Evolutionary conservation across 306 rosid genomes (phyloP).

Genomic region (Trifolium dubium): DNA sequence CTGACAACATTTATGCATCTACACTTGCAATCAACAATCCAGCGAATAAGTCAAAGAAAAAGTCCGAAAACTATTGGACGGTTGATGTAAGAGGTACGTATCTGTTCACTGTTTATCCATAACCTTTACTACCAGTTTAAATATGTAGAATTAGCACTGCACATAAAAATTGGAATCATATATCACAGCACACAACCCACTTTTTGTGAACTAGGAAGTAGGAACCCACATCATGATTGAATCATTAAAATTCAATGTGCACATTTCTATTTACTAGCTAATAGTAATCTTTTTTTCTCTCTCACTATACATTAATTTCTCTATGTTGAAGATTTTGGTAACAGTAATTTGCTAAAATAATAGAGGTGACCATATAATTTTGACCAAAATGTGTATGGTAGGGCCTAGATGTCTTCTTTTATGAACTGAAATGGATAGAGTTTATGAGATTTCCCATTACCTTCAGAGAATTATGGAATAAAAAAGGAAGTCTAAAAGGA

Average conservation of each 20-base stretch:
- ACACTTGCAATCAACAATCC: too few species aligned
- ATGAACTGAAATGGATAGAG: slow-evolving; percentile 42
- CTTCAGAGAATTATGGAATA: slow-evolving; percentile 30
- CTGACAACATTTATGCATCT: too few species aligned
- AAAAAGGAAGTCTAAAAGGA: slow-evolving; percentile 28
- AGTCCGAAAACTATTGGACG: too few species aligned
- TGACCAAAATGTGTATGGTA: slow-evolving; percentile 36
- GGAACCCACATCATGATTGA: slow-evolving; percentile 59
- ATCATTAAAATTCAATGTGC: slow-evolving; percentile 74
- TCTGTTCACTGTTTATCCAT: too few species aligned
- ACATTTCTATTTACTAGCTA: slow-evolving; percentile 46
- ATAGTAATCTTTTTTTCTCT: too few species aligned
- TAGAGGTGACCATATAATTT: slow-evolving; percentile 24
- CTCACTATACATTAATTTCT: slow-evolving; percentile 18
- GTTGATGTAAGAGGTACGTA: too few species aligned
- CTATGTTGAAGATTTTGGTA: slow-evolving; percentile 35
- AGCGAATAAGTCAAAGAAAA: too few species aligned
- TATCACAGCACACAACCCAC: slow-evolving; percentile 48
- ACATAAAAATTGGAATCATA: too few species aligned
- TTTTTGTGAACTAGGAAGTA: slow-evolving; percentile 1
- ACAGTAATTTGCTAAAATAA: slow-evolving; percentile 41
- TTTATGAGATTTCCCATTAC: slow-evolving; percentile 42
- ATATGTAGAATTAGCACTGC: too few species aligned
- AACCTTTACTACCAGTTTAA: too few species aligned
- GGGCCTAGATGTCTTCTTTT: slow-evolving; percentile 46